Evolutionary conservation across 768 basidiomycete genomes (phyloP).

Genomic region (Hypsizygus marmoreus): DNA sequence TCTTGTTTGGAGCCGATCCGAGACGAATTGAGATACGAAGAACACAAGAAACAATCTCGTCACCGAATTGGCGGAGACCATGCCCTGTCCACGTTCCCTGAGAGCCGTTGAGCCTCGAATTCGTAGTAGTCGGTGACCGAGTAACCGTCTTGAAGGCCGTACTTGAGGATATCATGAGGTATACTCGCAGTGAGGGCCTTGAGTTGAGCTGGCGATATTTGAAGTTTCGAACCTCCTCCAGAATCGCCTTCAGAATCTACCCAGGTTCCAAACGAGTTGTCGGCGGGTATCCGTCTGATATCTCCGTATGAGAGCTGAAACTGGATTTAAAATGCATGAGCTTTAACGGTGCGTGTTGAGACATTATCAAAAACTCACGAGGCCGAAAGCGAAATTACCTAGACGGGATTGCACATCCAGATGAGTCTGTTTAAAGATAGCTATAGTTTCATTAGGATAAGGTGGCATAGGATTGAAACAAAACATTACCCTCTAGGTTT

Average conservation of each 20-base stretch:
- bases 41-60: slow-evolving; percentile 25
- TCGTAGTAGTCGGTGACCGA: slow-evolving; percentile 33
- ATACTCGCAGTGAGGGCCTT: slow-evolving; percentile 15
- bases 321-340: slow-evolving; percentile 11
- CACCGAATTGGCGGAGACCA: slow-evolving; percentile 24
- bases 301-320: slow-evolving; percentile 36
- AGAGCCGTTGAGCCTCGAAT: slow-evolving; percentile 25
- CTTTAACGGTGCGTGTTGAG: background rate
- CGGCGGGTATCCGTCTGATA: slow-evolving; percentile 29
- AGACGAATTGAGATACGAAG: slow-evolving; percentile 30
- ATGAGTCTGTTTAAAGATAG: slow-evolving; percentile 38
- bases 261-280: slow-evolving; percentile 33
- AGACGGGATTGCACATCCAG: slow-evolving; percentile 33
- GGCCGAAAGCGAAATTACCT: slow-evolving; percentile 39
- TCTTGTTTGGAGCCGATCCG: slow-evolving; percentile 18
- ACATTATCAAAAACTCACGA: slow-evolving; percentile 23
- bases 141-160: slow-evolving; percentile 34
- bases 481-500: slow-evolving; percentile 31
- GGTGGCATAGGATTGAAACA: background rate
- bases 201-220: slow-evolving; percentile 18
- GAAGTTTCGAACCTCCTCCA: slow-evolving; percentile 7
- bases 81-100: slow-evolving; percentile 39
- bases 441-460: slow-evolving; percentile 13
- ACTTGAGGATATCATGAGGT: slow-evolving; percentile 29
- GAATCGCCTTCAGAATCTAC: slow-evolving; percentile 22